Percentiles rank a stretch among this genome's conserved stretches.
phyloP scores from a whole-genome alignment of 805 yeast genomes.

The Hanseniaspora jakobsenii region DNA sequence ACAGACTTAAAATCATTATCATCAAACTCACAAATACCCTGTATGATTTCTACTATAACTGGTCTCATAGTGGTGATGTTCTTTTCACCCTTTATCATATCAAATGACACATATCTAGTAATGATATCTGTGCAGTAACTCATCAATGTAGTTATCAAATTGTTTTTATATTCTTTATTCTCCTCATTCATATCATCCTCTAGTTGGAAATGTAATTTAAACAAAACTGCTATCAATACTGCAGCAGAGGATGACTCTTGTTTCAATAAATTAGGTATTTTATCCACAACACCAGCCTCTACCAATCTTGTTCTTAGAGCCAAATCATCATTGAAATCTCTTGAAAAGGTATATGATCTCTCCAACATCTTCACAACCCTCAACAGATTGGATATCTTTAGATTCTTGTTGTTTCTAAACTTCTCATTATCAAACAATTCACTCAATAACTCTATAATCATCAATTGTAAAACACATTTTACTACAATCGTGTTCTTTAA shows the following conservation, averaged over 20 bases:
- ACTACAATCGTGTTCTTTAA: constrained; percentile 71
- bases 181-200: constrained; percentile 33
- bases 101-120: constrained; percentile 55
- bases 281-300: constrained; percentile 84
- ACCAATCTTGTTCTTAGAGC: constrained; percentile 78
- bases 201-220: constrained; percentile 47
- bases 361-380: constrained; percentile 49
- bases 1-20: constrained; percentile 52
- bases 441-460: constrained; percentile 74
- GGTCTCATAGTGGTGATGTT: constrained; percentile 83
- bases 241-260: constrained; percentile 89
- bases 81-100: constrained; percentile 63
- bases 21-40: constrained; percentile 68
- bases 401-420: constrained; percentile 57
- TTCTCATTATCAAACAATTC: constrained; percentile 63
- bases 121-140: constrained; percentile 64
- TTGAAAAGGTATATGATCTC: constrained; percentile 68
- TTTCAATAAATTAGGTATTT: constrained; percentile 77
- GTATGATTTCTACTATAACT: constrained; percentile 75
- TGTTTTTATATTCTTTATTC: constrained; percentile 34
- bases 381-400: constrained; percentile 36
- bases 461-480: constrained; percentile 78
- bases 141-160: constrained; percentile 35
- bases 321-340: constrained; percentile 77
- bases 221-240: constrained; percentile 67